Conservation (phyloP, 2,329 filamentous ascomycete species). For the Acrocalymma vagum region DNA sequence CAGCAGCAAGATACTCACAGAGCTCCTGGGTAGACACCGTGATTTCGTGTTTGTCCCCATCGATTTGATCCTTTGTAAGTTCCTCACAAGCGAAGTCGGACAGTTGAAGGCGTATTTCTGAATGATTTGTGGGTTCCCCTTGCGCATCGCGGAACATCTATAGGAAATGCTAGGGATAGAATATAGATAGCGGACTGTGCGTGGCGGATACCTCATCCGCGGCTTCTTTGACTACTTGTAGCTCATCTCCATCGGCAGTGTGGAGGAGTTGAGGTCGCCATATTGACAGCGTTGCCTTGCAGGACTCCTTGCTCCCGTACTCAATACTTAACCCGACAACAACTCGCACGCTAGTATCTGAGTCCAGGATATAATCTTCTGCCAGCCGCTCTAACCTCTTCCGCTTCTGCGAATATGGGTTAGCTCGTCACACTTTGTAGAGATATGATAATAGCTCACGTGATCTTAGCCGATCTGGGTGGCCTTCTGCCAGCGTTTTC, state of each 20-base stretch:
- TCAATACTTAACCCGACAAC: slow-evolving; percentile 24
- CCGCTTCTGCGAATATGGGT: slow-evolving; percentile 28
- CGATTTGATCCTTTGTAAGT: slow-evolving; percentile 12
- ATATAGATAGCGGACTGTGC: neutral
- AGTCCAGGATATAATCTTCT: slow-evolving; percentile 25
- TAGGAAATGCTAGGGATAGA: slow-evolving; percentile 11
- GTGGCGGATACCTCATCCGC: slow-evolving; percentile 10
- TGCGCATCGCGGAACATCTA: slow-evolving; percentile 34
- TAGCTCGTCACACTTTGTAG: neutral
- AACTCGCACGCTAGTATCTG: slow-evolving; percentile 19
- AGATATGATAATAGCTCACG: neutral
- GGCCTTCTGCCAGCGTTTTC: slow-evolving; percentile 12
- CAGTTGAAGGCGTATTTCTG: slow-evolving; percentile 19
- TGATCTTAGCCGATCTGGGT: too few relatives aligned
- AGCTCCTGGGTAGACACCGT: slow-evolving; percentile 13
- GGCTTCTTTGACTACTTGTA: slow-evolving; percentile 11
- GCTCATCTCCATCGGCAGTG: slow-evolving; percentile 13
- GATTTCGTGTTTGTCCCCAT: slow-evolving; percentile 3
- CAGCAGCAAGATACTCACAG: slow-evolving; percentile 18
- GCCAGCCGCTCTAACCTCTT: slow-evolving; percentile 17
- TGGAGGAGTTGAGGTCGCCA: slow-evolving; percentile 12
- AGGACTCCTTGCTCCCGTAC: slow-evolving; percentile 18
- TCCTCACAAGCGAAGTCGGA: slow-evolving; percentile 23
- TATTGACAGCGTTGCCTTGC: slow-evolving; percentile 17
- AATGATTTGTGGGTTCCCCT: slow-evolving; percentile 19